Conservation (phyloP, 1,284 basidiomycete species). For the Papiliotrema laurentii region DNA sequence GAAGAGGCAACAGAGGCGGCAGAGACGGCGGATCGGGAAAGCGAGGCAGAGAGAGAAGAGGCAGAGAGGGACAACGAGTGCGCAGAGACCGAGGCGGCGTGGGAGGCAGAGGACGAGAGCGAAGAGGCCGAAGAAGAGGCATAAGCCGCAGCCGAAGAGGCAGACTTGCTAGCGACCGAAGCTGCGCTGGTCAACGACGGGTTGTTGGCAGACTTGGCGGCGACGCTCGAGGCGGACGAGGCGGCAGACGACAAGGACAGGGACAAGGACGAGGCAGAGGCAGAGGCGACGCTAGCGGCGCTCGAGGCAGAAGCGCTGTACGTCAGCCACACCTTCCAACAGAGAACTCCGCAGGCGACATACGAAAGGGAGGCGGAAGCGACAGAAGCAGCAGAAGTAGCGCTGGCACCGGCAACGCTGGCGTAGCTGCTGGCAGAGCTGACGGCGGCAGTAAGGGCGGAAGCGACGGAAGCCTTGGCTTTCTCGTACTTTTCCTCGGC, state of each 20-base stretch:
- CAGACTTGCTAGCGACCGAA: conserved; percentile 38
- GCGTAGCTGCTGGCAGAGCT: conserved; percentile 32
- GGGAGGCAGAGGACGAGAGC: conserved; percentile 33
- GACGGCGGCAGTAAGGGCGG: conserved; percentile 28
- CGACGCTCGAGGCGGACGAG: conserved; percentile 29
- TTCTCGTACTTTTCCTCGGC: conserved; percentile 46
- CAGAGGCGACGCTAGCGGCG: conserved; percentile 30
- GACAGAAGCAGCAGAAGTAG: conserved; percentile 33
- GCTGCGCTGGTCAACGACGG: conserved; percentile 35
- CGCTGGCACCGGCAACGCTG: conserved; percentile 26
- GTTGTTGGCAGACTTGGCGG: conserved; percentile 33
- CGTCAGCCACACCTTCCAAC: background rate
- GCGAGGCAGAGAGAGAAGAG: conserved; percentile 24
- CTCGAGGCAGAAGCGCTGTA: conserved; percentile 35
- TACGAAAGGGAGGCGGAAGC: conserved; percentile 31
- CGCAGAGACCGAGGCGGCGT: conserved; percentile 51
- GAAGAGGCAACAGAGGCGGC: conserved; percentile 35
- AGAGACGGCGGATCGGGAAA: conserved; percentile 27
- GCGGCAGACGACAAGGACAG: conserved; percentile 35
- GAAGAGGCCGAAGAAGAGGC: conserved; percentile 45
- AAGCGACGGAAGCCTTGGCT: conserved; percentile 40
- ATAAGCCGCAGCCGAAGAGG: conserved; percentile 38
- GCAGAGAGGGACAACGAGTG: conserved; percentile 34
- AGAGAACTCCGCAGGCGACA: conserved; percentile 7
- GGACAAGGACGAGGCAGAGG: conserved; percentile 38